Evolutionary conservation across 495 filamentous ascomycete species (phyloP).

Genomic region (Amorphotheca resinae): DNA sequence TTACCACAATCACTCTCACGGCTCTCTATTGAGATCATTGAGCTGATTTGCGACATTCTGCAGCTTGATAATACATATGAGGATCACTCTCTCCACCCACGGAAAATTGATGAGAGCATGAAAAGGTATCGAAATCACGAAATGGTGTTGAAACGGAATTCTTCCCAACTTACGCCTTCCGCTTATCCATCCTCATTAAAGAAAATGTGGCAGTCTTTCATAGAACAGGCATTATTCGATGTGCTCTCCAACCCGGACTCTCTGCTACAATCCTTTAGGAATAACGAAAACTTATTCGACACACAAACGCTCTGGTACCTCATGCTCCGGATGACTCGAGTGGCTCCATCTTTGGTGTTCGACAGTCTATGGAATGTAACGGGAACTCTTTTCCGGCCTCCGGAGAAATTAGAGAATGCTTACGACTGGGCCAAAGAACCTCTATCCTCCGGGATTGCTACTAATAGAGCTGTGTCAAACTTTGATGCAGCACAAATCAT

Average conservation of each 20-base stretch:
- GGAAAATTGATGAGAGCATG: constrained; percentile 23
- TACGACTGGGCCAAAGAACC: constrained; percentile 24
- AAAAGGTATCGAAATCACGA: background rate
- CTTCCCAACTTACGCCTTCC: background rate
- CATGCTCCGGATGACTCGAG: constrained; percentile 38
- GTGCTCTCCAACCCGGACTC: constrained; percentile 54
- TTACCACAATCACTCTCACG: constrained; percentile 12
- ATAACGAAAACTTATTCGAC: constrained; percentile 30
- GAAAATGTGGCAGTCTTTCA: constrained; percentile 42
- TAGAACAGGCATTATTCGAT: constrained; percentile 64
- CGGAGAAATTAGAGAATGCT: constrained; percentile 37
- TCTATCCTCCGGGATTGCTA: constrained; percentile 22
- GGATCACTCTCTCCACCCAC: constrained; percentile 32
- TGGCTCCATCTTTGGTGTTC: constrained; percentile 45
- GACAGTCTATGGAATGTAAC: constrained; percentile 67
- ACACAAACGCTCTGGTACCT: constrained; percentile 39
- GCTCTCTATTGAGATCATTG: constrained; percentile 34
- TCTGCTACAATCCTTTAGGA: constrained; percentile 52
- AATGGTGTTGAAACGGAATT: background rate
- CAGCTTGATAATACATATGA: constrained; percentile 38
- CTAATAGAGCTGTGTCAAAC: constrained; percentile 20
- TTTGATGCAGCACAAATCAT: constrained; percentile 36
- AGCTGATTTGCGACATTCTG: constrained; percentile 39
- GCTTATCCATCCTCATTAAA: constrained; percentile 17
- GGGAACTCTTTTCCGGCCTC: constrained; percentile 54